Percentiles rank a stretch among this genome's conserved stretches.
Evolutionary conservation across 768 basidiomycete species (phyloP).

Genomic region (Tulasnella sp.): DNA sequence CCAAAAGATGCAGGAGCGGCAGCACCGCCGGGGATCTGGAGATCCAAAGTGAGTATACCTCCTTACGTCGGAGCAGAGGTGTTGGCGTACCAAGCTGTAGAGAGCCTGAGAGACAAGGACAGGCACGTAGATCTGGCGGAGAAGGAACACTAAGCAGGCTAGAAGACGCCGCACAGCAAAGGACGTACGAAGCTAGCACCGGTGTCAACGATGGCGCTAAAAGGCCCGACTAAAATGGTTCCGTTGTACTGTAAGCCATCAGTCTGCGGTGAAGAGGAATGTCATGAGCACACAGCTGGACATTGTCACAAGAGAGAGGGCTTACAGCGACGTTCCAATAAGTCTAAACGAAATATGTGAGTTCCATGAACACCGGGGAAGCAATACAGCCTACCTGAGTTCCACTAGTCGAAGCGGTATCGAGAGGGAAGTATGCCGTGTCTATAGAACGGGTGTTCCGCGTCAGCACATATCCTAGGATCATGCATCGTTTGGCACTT

Average conservation of each 20-base stretch:
- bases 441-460: too few species aligned
- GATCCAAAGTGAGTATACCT: too few species aligned
- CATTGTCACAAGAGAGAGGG: not conserved
- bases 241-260: not conserved
- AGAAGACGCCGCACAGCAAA: too few species aligned
- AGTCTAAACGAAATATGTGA: not conserved
- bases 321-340: not conserved
- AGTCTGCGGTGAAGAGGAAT: not conserved
- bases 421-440: not conserved
- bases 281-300: not conserved
- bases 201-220: constrained; percentile 27
- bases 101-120: not conserved
- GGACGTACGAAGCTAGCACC: constrained; percentile 27
- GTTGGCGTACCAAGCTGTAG: too few species aligned
- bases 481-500: not conserved
- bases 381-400: not conserved
- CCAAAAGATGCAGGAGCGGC: constrained; percentile 3
- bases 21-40: constrained; percentile 21
- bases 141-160: too few species aligned
- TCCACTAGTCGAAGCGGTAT: not conserved
- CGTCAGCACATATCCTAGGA: not conserved
- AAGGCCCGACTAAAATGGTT: not conserved
- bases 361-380: not conserved
- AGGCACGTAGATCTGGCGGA: not conserved
- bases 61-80: too few species aligned